Percentiles rank a stretch among this genome's conserved stretches.
These are phyloP conservation scores for Diaporthe vexans DNA, from an alignment of 2,329 filamentous ascomycete species.

Conservation along the genomic window DNA sequence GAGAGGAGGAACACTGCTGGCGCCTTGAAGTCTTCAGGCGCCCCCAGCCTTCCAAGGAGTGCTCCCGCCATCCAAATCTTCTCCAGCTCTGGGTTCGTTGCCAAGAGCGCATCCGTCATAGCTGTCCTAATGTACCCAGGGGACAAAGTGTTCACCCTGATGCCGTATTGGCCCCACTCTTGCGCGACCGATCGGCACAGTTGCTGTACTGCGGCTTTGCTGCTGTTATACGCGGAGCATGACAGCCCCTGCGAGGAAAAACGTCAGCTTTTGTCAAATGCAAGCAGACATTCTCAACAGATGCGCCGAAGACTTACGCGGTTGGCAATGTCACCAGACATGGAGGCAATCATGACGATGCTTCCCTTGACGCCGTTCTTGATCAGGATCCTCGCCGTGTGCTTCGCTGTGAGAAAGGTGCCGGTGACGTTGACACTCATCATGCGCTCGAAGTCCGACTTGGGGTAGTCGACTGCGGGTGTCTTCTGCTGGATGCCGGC, in stretches of 20 bases:
- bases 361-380: conserved; percentile 58
- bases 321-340: conserved; percentile 65
- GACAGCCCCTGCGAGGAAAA: conserved; percentile 65
- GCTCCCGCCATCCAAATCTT: conserved; percentile 67
- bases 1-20: conserved; percentile 70
- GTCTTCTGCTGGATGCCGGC: conserved; percentile 64
- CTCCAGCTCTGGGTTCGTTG: conserved; percentile 62
- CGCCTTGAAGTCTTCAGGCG: conserved; percentile 70
- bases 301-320: conserved; percentile 54
- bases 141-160: conserved; percentile 76
- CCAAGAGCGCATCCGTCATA: conserved; percentile 59
- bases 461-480: conserved; percentile 61
- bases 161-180: conserved; percentile 74
- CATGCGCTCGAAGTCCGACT: conserved; percentile 76
- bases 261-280: neutral
- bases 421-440: conserved; percentile 79
- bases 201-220: conserved; percentile 73
- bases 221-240: conserved; percentile 75
- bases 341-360: conserved; percentile 65
- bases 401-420: conserved; percentile 79
- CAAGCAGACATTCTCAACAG: neutral
- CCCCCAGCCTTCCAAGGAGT: conserved; percentile 66
- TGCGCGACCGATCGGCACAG: conserved; percentile 71
- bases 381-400: conserved; percentile 72
- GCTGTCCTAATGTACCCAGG: conserved; percentile 68